A percentile compares a stretch with the other conserved stretches of the same genome.
Conservation (phyloP, 495 filamentous ascomycete species). For the Aspergillus saccharolyticus region DNA sequence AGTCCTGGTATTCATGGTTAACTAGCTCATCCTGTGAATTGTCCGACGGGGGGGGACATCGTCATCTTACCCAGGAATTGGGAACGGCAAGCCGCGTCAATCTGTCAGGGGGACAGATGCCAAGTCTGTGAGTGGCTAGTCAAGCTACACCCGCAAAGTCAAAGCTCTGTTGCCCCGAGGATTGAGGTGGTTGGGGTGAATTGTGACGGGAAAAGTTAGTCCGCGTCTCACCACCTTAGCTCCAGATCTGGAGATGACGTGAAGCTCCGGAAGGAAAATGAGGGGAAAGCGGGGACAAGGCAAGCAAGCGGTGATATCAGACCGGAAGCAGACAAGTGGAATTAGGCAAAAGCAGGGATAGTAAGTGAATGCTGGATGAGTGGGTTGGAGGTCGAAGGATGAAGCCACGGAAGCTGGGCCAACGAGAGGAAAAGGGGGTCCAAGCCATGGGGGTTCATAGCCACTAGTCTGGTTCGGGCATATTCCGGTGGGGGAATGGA, state of each 20-base stretch:
- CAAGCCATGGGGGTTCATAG: not conserved
- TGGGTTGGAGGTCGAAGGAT: not conserved
- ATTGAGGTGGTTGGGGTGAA: not conserved
- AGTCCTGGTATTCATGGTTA: slow-evolving; percentile 9
- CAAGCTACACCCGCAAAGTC: not conserved
- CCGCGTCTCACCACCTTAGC: slow-evolving; percentile 6
- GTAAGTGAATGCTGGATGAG: not conserved
- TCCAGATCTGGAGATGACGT: not conserved
- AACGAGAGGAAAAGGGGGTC: not conserved
- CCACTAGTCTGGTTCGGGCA: slow-evolving; percentile 11
- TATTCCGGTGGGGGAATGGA: slow-evolving; percentile 17
- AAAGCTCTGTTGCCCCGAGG: not conserved
- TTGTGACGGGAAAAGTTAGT: slow-evolving; percentile 2
- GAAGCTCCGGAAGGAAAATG: not conserved
- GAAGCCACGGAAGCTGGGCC: slow-evolving; percentile 6
- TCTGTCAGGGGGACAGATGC: slow-evolving; percentile 8
- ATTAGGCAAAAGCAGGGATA: not conserved
- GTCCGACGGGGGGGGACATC: slow-evolving; percentile 14
- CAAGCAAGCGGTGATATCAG: not conserved
- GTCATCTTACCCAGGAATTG: slow-evolving; percentile 11
- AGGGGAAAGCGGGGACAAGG: not conserved
- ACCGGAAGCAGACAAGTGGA: not conserved
- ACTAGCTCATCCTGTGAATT: slow-evolving; percentile 13
- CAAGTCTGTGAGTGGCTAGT: not conserved
- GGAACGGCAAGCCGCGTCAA: not conserved